Percentiles rank a stretch among this genome's conserved stretches.
These are phyloP conservation scores for Claviceps lovelessii DNA, from an alignment of 2,329 filamentous ascomycete genomes.

Conservation along the genomic window DNA sequence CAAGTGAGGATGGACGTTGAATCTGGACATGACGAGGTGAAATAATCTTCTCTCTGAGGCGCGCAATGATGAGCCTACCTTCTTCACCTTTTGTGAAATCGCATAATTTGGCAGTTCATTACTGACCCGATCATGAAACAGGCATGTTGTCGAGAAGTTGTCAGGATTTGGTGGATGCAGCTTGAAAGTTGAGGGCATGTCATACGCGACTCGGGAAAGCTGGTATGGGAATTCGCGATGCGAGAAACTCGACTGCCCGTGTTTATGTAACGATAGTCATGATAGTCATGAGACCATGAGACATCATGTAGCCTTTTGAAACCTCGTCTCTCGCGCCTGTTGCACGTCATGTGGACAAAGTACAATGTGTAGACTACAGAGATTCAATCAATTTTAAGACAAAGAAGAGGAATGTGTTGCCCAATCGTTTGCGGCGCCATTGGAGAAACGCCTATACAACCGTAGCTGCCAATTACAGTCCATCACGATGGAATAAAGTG, in stretches of 20 bases:
- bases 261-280: neutral
- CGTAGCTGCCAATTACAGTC: slow-evolving; percentile 1
- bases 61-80: neutral
- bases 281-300: neutral
- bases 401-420: neutral
- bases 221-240: neutral
- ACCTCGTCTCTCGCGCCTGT: neutral
- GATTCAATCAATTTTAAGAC: neutral
- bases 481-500: slow-evolving; percentile 1
- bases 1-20: slow-evolving; percentile 16
- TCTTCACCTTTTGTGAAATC: neutral
- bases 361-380: too few species aligned
- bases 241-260: neutral
- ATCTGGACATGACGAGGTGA: slow-evolving; percentile 30
- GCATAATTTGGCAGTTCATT: neutral
- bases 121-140: neutral
- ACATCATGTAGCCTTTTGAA: neutral
- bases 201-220: neutral
- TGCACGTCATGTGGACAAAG: neutral
- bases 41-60: slow-evolving; percentile 43
- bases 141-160: neutral
- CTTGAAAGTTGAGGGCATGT: neutral
- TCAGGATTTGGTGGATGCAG: neutral
- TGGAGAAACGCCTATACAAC: too few species aligned
- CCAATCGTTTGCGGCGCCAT: neutral